Percentiles rank a stretch among this genome's conserved stretches.
phyloP scores from a whole-genome alignment of 441 rosid genomes.

The Jatropha multifida region DNA sequence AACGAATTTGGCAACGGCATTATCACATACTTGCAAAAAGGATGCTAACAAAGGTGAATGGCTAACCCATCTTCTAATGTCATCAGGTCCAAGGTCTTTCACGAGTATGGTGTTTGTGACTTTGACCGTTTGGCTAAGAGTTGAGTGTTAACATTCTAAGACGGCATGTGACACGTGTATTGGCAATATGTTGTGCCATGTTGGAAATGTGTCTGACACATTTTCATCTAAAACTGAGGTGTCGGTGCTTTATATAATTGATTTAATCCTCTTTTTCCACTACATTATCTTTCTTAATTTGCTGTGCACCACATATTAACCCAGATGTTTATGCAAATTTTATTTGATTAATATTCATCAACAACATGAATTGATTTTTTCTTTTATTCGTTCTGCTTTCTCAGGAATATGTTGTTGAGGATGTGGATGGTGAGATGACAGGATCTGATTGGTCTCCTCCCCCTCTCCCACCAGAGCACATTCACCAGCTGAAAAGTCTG shows the following conservation, averaged over 20 bases:
- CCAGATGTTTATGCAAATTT: neutral
- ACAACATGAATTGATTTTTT: neutral
- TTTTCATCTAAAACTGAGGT: no score
- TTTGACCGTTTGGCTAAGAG: neutral
- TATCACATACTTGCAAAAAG: slow-evolving; percentile 98
- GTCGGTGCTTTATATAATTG: no score
- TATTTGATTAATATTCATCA: neutral
- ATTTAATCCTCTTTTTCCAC: no score
- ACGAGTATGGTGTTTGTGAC: neutral
- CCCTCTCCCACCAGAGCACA: slow-evolving; percentile 79
- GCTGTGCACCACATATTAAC: neutral
- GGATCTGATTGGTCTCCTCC: slow-evolving; percentile 95
- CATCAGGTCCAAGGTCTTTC: neutral
- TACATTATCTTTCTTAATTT: no score
- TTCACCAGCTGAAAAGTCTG: slow-evolving; percentile 90
- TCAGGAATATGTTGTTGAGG: slow-evolving; percentile 98
- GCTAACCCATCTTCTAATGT: slow-evolving; percentile 8
- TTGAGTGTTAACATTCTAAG: neutral
- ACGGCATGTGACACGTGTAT: no score
- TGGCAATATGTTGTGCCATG: no score
- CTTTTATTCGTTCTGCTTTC: neutral
- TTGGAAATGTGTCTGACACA: no score
- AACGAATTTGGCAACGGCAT: slow-evolving; percentile 98
- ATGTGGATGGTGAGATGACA: slow-evolving; percentile 84
- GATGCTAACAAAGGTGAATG: slow-evolving; percentile 94